Percentiles rank a stretch among this genome's conserved stretches.
These are phyloP conservation scores for Globisporangium paddicum DNA, from an alignment of 352 stramenopile genomes.

Conservation along the genomic window DNA sequence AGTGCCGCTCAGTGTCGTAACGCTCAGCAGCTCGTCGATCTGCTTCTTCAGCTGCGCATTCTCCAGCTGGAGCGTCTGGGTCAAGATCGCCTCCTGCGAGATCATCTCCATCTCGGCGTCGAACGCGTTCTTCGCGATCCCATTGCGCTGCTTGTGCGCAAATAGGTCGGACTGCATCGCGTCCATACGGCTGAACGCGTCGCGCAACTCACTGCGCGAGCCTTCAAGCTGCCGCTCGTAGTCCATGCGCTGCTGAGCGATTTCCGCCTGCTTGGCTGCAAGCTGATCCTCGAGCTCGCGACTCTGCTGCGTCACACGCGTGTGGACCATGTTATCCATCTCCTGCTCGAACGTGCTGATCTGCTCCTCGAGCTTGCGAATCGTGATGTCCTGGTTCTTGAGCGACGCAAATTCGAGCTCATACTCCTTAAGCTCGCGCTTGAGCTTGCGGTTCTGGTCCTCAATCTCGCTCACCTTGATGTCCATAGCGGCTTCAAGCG, in stretches of 20 bases:
- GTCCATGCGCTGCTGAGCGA: conserved; percentile 75
- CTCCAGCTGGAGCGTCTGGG: conserved; percentile 71
- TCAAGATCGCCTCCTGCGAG: conserved; percentile 78
- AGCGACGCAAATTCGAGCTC: conserved; percentile 92
- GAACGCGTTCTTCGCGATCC: conserved; percentile 50
- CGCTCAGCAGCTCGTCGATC: conserved; percentile 60
- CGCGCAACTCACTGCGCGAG: conserved; percentile 50
- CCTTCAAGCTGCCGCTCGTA: conserved; percentile 65
- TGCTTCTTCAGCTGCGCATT: conserved; percentile 85
- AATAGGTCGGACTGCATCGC: conserved; percentile 91
- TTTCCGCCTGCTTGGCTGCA: conserved; percentile 65
- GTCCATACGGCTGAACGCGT: conserved; percentile 77
- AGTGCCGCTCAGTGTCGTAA: conserved; percentile 14
- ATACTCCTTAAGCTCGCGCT: conserved; percentile 89
- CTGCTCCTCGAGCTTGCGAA: conserved; percentile 92
- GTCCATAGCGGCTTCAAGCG: conserved; percentile 56
- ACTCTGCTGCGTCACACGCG: conserved; percentile 54
- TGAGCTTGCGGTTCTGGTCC: conserved; percentile 89
- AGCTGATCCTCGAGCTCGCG: conserved; percentile 62
- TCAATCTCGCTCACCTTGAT: conserved; percentile 76
- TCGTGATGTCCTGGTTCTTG: conserved; percentile 97
- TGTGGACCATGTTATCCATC: conserved; percentile 56
- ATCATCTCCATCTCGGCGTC: conserved; percentile 88
- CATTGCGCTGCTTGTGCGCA: conserved; percentile 74
- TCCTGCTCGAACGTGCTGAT: conserved; percentile 77